Percentiles rank a stretch among this genome's conserved stretches.
Conservation (phyloP, 2,329 filamentous ascomycete species). For the Beauveria bassiana region DNA sequence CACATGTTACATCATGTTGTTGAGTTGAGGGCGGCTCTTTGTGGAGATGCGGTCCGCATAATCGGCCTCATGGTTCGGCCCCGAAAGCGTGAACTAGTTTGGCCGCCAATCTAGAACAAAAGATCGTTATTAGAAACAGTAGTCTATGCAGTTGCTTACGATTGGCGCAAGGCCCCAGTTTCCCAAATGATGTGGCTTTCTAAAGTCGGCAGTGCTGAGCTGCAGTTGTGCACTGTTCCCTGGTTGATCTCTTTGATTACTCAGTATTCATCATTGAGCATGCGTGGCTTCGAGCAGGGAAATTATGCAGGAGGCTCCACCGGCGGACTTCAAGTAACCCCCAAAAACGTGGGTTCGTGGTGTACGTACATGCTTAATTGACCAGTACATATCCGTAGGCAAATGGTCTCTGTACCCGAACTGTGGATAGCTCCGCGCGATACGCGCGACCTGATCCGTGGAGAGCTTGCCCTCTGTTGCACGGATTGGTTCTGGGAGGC, state of each 20-base stretch:
- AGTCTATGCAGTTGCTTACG: too few relatives aligned
- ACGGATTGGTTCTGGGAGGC: neutral
- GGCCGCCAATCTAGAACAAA: too few relatives aligned
- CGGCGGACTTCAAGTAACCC: neutral
- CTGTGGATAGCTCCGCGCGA: neutral
- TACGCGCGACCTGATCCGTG: neutral
- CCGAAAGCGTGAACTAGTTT: too few relatives aligned
- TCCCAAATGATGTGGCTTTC: too few relatives aligned
- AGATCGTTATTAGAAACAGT: too few relatives aligned
- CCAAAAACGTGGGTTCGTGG: neutral
- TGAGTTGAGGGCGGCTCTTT: too few relatives aligned
- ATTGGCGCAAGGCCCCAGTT: too few relatives aligned
- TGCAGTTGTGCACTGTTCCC: neutral
- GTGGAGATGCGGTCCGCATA: too few relatives aligned
- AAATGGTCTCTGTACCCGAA: slow-evolving; percentile 3
- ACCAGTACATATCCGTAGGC: neutral
- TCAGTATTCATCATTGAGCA: neutral
- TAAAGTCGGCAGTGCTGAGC: too few relatives aligned
- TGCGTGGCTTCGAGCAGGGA: too few relatives aligned
- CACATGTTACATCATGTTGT: too few relatives aligned
- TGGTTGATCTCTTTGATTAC: neutral
- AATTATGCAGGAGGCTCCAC: neutral
- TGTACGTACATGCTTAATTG: neutral
- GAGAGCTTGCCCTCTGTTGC: neutral
- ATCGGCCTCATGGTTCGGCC: too few relatives aligned